Evolutionary conservation across 106 monocot species (phyloP), one percentile per base, ranked within the genome.

Genomic region (Dioscorea alata): DNA sequence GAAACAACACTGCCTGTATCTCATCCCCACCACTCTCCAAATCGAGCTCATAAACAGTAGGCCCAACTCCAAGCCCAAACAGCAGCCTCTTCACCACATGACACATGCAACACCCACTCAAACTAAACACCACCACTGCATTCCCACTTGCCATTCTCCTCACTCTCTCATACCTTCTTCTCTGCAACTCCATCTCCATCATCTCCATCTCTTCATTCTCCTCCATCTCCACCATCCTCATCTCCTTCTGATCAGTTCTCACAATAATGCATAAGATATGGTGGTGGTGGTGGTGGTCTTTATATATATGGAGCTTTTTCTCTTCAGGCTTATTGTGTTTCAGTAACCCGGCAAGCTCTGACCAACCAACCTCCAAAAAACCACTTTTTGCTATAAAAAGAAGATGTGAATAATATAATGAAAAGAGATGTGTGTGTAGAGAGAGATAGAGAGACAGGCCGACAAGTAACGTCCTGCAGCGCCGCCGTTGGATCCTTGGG

Each of bases 61-160:
- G 86, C 12, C 76, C 81, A 12, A 91, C 91, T 2, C 91, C 91
- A 16, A 91, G 78, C 15, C 87, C 84, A 18, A 80, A 62, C 18
- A 90, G 72, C 21, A 90, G 79, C 23, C 78, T 63, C 78, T 90
- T 90, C 51, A 86, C 81, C 5, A 81, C 90, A 76, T 90, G 90
- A 81, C 86, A 86, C 90, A 90, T 90, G 86, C 90, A 90, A 76
- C 90, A 90, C 22, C 67, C 66, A 65, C 86, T 90, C 5, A 68
- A 54, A 76, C 83, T 86, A 76, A 90, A 90, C 35, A 90, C 83
- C 64, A 90, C 86, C 68, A 90, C 90, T 34, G 90, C 86, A 73
- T 76, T 90, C 64, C 57, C 86, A 50, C 66, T 54, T 51, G 80
- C 89, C 85, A 83, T 71, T 61, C 79, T 48, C 35, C 61, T 57